Conservation (phyloP, 1,139 yeast genomes). For the Kazachstania sp. region DNA sequence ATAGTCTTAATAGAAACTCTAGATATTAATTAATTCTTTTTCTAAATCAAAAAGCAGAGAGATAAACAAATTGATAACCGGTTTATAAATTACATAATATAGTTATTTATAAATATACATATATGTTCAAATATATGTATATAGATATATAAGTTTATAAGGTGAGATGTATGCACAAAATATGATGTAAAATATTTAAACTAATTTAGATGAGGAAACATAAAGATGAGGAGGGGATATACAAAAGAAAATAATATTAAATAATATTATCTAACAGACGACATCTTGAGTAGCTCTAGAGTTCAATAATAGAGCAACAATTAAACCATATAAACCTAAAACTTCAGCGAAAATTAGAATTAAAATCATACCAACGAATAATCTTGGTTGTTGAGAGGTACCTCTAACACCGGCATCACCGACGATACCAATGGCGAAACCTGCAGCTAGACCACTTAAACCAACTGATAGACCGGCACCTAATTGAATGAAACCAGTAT, state of each 20-base stretch:
- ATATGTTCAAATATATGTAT: not conserved
- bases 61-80: not conserved
- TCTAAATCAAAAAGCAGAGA: too few species aligned
- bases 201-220: not conserved
- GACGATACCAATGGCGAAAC: conserved; percentile 96
- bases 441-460: conserved; percentile 93
- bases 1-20: not conserved
- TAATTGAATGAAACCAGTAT: conserved; percentile 95
- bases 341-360: conserved; percentile 98
- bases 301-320: conserved; percentile 93
- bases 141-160: not conserved
- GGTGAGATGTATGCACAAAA: not conserved
- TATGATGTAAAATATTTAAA: not conserved
- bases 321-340: conserved; percentile 92
- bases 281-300: conserved; percentile 95
- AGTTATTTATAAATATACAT: not conserved
- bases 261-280: conserved; percentile 43
- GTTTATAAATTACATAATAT: not conserved
- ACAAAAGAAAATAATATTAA: not conserved
- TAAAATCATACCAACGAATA: conserved; percentile 94
- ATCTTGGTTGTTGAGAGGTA: conserved; percentile 91
- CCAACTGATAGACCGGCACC: conserved; percentile 99
- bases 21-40: too few species aligned
- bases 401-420: conserved; percentile 99
- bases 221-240: too few species aligned